Base-by-base conservation (phyloP, 2,329 filamentous ascomycete species). In the Botrytis medusae region DNA sequence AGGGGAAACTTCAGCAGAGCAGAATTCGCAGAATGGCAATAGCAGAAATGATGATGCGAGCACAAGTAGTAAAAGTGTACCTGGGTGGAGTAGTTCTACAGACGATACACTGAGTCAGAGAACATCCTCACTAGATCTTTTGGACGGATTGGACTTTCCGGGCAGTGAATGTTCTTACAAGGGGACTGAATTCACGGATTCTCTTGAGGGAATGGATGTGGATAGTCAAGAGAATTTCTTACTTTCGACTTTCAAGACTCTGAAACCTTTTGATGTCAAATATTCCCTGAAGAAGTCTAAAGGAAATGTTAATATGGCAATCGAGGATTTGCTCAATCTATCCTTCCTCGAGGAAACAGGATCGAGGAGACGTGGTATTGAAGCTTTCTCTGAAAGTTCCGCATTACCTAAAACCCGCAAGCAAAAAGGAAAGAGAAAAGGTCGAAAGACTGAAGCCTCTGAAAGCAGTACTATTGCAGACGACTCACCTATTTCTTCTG, bases 271-370 rank as follows among this genome's bases (percentile, higher is more conserved):
- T 65, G 91, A 93, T 60, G 86, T 97, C 42, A 84, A 84, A 60
- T 87, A 90, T 75, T 88, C 90, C 0, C 82, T 97, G 69, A 89
- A 88, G 76, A 93, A 93, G 78, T 88, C 86, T 44, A 86, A 88
- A 18, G 89, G 91, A 0, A 89, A 93, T 76, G 88, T 93, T 57
- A 88, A 90, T 73, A 85, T 86, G 22, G 89, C 93, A 1, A 90
- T 97, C 75, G 94, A 97, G 78, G 90, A 94, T 74, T 84, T 98
- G 20, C 86, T 98, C 46, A 97, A 92, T 76, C 86, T 93, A 22
- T 89, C 92, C 32, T 94, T 91, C 79, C 90, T 98, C 7, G 89
- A 93, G 73, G 89, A 94, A 73, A 87, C 85, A 1, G 88, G 88
- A 0, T 85, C 88, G 71, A 84, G 87, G 1, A 84, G 86, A 1